Conservation (phyloP, 495 filamentous ascomycete species). For the Neurospora hispaniola region DNA sequence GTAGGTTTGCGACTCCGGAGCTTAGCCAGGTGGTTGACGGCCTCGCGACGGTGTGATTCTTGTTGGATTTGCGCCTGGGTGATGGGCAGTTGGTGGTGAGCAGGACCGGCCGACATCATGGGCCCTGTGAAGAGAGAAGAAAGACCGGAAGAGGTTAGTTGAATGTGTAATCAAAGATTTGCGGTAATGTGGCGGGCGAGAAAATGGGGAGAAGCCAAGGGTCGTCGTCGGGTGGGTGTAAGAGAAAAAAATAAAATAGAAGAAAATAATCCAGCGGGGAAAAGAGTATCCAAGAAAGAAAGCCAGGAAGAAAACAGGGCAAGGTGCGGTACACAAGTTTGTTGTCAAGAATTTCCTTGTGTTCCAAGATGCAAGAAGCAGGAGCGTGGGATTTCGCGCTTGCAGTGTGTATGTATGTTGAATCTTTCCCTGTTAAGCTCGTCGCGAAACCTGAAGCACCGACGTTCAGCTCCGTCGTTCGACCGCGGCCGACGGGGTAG, state of each 20-base stretch:
- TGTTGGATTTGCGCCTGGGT: constrained; percentile 44
- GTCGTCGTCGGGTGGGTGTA: neutral
- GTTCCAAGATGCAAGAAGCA: constrained; percentile 5
- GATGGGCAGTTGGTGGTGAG: constrained; percentile 41
- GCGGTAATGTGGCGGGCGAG: neutral
- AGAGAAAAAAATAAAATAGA: neutral
- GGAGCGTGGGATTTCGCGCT: neutral
- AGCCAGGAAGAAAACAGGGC: neutral
- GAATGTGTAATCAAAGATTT: neutral
- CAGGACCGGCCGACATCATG: constrained; percentile 20
- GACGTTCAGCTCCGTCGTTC: neutral
- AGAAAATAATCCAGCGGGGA: neutral
- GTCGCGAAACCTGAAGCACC: neutral
- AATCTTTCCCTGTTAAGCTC: neutral
- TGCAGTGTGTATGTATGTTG: neutral
- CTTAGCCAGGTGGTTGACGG: constrained; percentile 56
- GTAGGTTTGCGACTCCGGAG: constrained; percentile 78
- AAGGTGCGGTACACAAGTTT: neutral
- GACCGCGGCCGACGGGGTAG: neutral
- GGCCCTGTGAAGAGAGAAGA: constrained; percentile 14
- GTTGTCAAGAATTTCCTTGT: neutral
- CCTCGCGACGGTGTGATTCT: constrained; percentile 43
- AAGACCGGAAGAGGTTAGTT: constrained; percentile 1
- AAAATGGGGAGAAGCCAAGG: neutral
- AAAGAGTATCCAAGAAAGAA: neutral